A percentile compares a stretch with the other conserved stretches of the same genome.
Conservation (phyloP, 352 stramenopile genomes). For the Plasmopara viticola region DNA sequence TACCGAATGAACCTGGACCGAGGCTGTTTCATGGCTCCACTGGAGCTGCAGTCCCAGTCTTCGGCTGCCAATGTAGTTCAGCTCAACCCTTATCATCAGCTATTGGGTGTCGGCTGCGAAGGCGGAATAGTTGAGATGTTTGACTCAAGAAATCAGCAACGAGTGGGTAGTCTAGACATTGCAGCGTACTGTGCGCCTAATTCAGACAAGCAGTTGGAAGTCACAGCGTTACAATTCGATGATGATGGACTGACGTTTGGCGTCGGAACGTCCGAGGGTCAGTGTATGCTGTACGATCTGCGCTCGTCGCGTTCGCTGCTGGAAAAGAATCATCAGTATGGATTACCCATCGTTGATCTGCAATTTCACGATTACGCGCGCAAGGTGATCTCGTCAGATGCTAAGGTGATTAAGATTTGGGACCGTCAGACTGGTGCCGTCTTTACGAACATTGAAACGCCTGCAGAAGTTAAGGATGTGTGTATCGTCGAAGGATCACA, state of each 20-base stretch:
- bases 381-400: conserved; percentile 93
- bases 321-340: conserved; percentile 97
- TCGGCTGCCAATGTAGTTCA: conserved; percentile 84
- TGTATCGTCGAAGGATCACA: conserved; percentile 89
- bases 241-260: conserved; percentile 92
- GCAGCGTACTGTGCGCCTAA: conserved; percentile 25
- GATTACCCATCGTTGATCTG: conserved; percentile 92
- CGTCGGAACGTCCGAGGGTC: conserved; percentile 90
- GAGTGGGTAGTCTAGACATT: conserved; percentile 63
- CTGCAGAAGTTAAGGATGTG: conserved; percentile 94
- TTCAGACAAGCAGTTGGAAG: conserved; percentile 48
- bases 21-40: conserved; percentile 90
- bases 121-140: conserved; percentile 95
- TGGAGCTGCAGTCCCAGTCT: conserved; percentile 51
- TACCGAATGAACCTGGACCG: conserved; percentile 98
- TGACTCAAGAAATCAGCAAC: conserved; percentile 85
- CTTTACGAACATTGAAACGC: conserved; percentile 97
- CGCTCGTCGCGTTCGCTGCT: conserved; percentile 91
- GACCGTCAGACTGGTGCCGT: conserved; percentile 84
- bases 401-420: conserved; percentile 99
- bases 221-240: conserved; percentile 94
- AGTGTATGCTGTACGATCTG: conserved; percentile 96
- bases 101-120: conserved; percentile 89
- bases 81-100: conserved; percentile 87
- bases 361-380: conserved; percentile 88